Evolutionary conservation across 345 rosid species (phyloP).

Genomic region (Boechera stricta): DNA sequence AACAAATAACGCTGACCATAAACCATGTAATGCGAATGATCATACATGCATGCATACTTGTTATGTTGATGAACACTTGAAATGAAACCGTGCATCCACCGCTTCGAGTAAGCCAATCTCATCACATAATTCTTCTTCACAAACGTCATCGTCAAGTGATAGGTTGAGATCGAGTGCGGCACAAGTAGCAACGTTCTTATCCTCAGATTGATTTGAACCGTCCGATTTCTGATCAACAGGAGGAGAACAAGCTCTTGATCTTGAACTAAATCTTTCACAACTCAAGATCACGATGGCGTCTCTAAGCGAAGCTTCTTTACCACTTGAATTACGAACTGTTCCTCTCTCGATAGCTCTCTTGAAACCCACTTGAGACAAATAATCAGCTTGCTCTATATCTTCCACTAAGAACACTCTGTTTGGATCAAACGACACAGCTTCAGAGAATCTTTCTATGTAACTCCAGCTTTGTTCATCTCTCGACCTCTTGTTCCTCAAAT

Average conservation of each 20-base stretch:
- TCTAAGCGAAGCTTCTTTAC: constrained; percentile 58
- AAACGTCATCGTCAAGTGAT: constrained; percentile 56
- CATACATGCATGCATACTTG: constrained; percentile 32
- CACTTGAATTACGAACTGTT: constrained; percentile 49
- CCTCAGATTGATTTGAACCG: constrained; percentile 43
- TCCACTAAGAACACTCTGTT: constrained; percentile 77
- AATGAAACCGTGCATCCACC: constrained; percentile 65
- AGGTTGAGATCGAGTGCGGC: constrained; percentile 76
- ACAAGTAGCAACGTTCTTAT: constrained; percentile 48
- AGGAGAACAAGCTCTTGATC: constrained; percentile 78
- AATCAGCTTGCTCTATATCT: constrained; percentile 80
- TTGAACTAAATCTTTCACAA: constrained; percentile 71
- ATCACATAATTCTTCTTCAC: constrained; percentile 53
- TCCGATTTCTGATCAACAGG: constrained; percentile 49
- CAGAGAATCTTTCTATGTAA: constrained; percentile 68
- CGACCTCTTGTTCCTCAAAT: constrained; percentile 66
- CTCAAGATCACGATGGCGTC: constrained; percentile 83
- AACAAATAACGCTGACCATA: constrained; percentile 25
- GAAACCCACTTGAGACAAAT: constrained; percentile 64
- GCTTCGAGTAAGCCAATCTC: constrained; percentile 76
- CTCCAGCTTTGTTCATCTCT: constrained; percentile 63
- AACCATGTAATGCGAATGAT: constrained; percentile 21
- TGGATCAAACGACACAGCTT: constrained; percentile 65
- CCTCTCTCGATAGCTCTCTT: constrained; percentile 78
- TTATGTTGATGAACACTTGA: constrained; percentile 48